Evolutionary conservation across 2,329 filamentous ascomycete species (phyloP).

Genomic region (Calonectria naviculata): DNA sequence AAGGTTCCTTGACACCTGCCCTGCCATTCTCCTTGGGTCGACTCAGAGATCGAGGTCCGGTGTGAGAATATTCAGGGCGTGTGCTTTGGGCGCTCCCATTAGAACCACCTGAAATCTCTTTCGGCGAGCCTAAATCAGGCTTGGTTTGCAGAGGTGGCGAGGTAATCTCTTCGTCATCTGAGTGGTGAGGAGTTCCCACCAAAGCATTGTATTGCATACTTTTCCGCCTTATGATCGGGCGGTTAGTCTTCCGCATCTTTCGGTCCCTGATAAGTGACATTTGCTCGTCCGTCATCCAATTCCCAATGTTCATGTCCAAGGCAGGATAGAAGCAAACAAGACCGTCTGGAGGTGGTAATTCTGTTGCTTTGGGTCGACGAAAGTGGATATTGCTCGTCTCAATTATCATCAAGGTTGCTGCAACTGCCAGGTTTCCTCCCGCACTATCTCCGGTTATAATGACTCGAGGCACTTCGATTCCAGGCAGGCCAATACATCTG

Average conservation of each 20-base stretch:
- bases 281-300: slow-evolving; percentile 99
- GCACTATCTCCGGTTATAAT: slow-evolving; percentile 62
- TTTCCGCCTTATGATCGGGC: slow-evolving; percentile 82
- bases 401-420: slow-evolving; percentile 88
- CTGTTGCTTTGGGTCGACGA: slow-evolving; percentile 51
- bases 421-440: slow-evolving; percentile 65
- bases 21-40: slow-evolving; percentile 27
- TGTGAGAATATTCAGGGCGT: slow-evolving; percentile 64
- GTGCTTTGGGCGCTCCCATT: slow-evolving; percentile 43
- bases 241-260: slow-evolving; percentile 80
- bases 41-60: slow-evolving; percentile 51
- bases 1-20: slow-evolving; percentile 45
- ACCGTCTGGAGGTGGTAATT: slow-evolving; percentile 81
- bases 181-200: slow-evolving; percentile 84
- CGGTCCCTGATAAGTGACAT: slow-evolving; percentile 93
- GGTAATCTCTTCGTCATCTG: slow-evolving; percentile 75
- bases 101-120: slow-evolving; percentile 19
- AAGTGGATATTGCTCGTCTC: slow-evolving; percentile 70
- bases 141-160: slow-evolving; percentile 27
- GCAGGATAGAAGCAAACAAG: slow-evolving; percentile 89
- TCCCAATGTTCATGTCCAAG: slow-evolving; percentile 96
- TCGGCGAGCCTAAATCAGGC: slow-evolving; percentile 2
- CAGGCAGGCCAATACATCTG: slow-evolving; percentile 58
- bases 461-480: slow-evolving; percentile 50
- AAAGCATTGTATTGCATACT: slow-evolving; percentile 88